A percentile compares a stretch with the other conserved stretches of the same genome.
Evolutionary conservation across 208 protist species (phyloP).

Genomic region (Crithidia brevicula): DNA sequence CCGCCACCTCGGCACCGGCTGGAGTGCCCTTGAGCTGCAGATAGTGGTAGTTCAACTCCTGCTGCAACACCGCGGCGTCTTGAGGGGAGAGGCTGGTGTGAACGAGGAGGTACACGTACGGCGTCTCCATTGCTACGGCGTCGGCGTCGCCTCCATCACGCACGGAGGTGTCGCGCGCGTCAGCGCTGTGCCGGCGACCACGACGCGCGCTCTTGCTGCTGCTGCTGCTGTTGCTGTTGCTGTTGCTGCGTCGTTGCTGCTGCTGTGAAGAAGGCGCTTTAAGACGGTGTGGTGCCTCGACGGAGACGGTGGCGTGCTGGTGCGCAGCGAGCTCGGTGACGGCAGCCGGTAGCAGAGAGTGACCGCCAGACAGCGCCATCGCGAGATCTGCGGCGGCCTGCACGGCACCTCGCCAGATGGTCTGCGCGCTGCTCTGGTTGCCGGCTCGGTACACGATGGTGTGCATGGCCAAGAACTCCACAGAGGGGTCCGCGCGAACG

Average conservation of each 20-base stretch:
- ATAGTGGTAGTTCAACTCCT: constrained; percentile 26
- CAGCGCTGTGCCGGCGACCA: too few species aligned
- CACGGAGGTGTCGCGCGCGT: too few species aligned
- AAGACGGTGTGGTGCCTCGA: background rate
- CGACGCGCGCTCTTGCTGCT: background rate
- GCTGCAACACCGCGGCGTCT: constrained; percentile 34
- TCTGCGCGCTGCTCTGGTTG: constrained; percentile 16
- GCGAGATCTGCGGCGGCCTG: constrained; percentile 28
- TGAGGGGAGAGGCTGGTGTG: constrained; percentile 21
- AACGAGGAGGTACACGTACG: constrained; percentile 26
- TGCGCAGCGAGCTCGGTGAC: constrained; percentile 18
- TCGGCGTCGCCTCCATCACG: too few species aligned
- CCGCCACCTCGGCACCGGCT: constrained; percentile 25
- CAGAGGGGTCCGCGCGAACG: background rate
- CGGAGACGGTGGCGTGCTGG: background rate
- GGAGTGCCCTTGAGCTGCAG: constrained; percentile 20
- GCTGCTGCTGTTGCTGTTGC: too few species aligned
- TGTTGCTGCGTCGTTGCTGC: background rate
- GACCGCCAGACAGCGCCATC: background rate
- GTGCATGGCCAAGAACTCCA: constrained; percentile 11
- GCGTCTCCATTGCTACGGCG: background rate
- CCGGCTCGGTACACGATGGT: constrained; percentile 32
- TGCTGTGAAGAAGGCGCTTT: background rate
- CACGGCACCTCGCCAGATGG: constrained; percentile 25
- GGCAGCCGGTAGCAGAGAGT: constrained; percentile 17